phyloP scores from a whole-genome alignment of 2,329 filamentous ascomycete species.

The Cucurbitaria berberidis region DNA sequence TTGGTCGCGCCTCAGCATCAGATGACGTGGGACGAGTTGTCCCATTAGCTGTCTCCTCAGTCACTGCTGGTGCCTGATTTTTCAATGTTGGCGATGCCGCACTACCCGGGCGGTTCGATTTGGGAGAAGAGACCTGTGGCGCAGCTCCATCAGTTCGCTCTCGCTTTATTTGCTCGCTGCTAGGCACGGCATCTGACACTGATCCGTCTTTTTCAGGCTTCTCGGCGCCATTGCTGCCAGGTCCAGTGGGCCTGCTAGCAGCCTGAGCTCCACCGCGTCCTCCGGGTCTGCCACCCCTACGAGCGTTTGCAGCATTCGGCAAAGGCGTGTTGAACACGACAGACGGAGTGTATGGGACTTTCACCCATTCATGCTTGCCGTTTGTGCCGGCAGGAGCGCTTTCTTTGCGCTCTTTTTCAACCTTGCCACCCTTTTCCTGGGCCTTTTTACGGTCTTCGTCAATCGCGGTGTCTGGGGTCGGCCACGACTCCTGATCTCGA shows the following conservation, averaged over 20 bases:
- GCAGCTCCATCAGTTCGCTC: conserved; percentile 35
- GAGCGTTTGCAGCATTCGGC: conserved; percentile 53
- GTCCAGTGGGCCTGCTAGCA: conserved; percentile 54
- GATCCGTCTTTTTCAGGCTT: conserved; percentile 46
- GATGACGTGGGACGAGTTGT: conserved; percentile 15
- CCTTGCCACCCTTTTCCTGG: conserved; percentile 70
- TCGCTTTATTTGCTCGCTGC: conserved; percentile 44
- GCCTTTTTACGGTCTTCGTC: conserved; percentile 78
- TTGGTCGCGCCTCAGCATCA: conserved; percentile 34
- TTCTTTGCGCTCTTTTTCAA: conserved; percentile 68
- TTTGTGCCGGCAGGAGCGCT: conserved; percentile 47
- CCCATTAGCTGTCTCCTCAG: conserved; percentile 35
- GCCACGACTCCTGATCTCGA: conserved; percentile 82
- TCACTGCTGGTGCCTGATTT: conserved; percentile 30
- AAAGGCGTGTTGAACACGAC: conserved; percentile 88
- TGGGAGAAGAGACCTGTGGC: conserved; percentile 40
- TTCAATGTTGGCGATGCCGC: conserved; percentile 39
- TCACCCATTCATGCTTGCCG: conserved; percentile 84
- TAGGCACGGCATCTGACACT: conserved; percentile 21
- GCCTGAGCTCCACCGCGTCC: conserved; percentile 64
- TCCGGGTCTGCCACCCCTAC: conserved; percentile 54
- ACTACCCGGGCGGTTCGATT: conserved; percentile 45
- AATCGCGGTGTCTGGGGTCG: conserved; percentile 81
- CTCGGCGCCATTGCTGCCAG: conserved; percentile 44
- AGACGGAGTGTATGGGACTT: conserved; percentile 80